phyloP scores from a whole-genome alignment of 2,329 filamentous ascomycete species.

The Fusarium algeriense region DNA sequence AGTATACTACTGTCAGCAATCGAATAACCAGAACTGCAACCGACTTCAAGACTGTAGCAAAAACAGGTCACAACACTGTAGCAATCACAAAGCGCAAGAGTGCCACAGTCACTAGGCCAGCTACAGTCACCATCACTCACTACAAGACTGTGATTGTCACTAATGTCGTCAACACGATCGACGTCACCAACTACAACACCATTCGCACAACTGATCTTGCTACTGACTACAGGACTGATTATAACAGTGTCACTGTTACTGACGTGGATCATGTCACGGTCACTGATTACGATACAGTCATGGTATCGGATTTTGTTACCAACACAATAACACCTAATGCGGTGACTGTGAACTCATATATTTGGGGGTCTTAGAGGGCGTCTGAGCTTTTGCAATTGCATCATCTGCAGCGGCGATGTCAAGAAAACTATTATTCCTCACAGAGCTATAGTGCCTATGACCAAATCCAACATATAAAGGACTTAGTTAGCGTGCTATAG shows the following conservation, averaged over 20 bases:
- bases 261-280: background rate
- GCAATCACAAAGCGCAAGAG: background rate
- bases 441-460: too few species aligned
- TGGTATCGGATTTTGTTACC: background rate
- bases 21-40: background rate
- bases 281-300: background rate
- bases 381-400: background rate
- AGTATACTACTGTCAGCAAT: fast-evolving
- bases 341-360: background rate
- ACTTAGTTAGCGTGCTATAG: too few species aligned
- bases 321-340: fast-evolving
- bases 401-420: fast-evolving
- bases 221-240: background rate
- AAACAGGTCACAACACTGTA: background rate
- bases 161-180: background rate
- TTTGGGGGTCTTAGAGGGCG: background rate
- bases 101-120: background rate
- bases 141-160: background rate
- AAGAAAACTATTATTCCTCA: background rate
- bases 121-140: background rate
- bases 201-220: background rate
- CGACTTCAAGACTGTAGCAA: background rate
- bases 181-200: background rate
- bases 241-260: background rate
- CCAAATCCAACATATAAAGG: too few species aligned